These are phyloP conservation scores for Aspergillus sergii DNA, from an alignment of 2,329 filamentous ascomycete genomes.

Conservation along the genomic window DNA sequence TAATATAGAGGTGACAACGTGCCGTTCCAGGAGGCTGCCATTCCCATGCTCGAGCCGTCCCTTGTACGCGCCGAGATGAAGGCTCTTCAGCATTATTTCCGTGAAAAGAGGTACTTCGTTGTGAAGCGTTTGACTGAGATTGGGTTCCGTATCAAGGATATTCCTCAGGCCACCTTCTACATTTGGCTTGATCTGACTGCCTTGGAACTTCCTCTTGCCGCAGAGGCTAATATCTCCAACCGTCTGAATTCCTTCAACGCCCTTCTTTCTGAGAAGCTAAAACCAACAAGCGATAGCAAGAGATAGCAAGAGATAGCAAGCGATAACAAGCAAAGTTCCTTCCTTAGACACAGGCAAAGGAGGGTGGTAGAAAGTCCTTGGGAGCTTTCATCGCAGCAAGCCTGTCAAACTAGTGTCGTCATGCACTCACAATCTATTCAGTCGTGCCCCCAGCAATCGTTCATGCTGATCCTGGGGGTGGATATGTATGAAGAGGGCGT, in stretches of 20 bases:
- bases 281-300: no score
- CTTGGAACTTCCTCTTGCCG: constrained; percentile 57
- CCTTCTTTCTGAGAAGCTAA: constrained; percentile 77
- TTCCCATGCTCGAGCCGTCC: constrained; percentile 86
- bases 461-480: constrained; percentile 34
- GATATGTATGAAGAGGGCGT: constrained; percentile 32
- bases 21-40: constrained; percentile 90
- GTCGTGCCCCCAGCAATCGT: constrained; percentile 27
- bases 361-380: no score
- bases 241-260: constrained; percentile 97
- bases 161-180: constrained; percentile 93
- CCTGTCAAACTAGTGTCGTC: constrained; percentile 20
- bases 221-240: constrained; percentile 73
- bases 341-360: no score
- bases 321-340: no score
- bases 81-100: constrained; percentile 86
- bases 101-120: constrained; percentile 90
- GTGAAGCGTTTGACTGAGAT: constrained; percentile 77
- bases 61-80: constrained; percentile 84
- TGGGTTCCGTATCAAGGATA: constrained; percentile 81
- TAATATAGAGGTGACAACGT: constrained; percentile 75
- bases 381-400: no score
- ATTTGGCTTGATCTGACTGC: constrained; percentile 70
- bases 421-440: constrained; percentile 28
- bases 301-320: no score